phyloP scores from a whole-genome alignment of 768 basidiomycete genomes.

The Termitomyces eurrhizus region DNA sequence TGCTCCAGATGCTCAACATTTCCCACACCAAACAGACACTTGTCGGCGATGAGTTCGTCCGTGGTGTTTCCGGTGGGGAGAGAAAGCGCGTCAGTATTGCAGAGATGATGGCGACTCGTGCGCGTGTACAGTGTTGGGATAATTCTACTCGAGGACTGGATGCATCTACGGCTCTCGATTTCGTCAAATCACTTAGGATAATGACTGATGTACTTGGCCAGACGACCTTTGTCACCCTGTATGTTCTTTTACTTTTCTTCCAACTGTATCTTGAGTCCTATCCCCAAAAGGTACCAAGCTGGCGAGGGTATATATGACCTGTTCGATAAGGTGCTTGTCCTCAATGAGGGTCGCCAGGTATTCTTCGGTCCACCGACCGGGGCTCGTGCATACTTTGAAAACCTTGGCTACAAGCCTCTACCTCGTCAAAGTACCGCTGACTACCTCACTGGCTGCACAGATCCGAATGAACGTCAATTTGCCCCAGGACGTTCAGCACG shows the following conservation, averaged over 20 bases:
- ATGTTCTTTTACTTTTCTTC: slow-evolving; percentile 20
- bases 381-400: slow-evolving; percentile 77
- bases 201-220: slow-evolving; percentile 82
- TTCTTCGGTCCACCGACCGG: slow-evolving; percentile 74
- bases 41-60: slow-evolving; percentile 85
- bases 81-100: slow-evolving; percentile 79
- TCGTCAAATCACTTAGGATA: slow-evolving; percentile 70
- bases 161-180: slow-evolving; percentile 87
- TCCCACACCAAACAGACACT: slow-evolving; percentile 74
- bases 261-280: not conserved
- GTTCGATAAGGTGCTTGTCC: slow-evolving; percentile 86
- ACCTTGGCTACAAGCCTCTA: slow-evolving; percentile 66
- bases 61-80: slow-evolving; percentile 77
- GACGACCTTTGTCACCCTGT: slow-evolving; percentile 78
- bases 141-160: slow-evolving; percentile 81
- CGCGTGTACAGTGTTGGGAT: slow-evolving; percentile 80
- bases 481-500: slow-evolving; percentile 52
- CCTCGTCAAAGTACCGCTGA: slow-evolving; percentile 85
- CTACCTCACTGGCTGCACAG: slow-evolving; percentile 81
- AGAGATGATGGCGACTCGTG: slow-evolving; percentile 83
- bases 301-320: slow-evolving; percentile 73
- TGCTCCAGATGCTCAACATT: slow-evolving; percentile 81
- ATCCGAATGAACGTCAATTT: slow-evolving; percentile 82
- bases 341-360: slow-evolving; percentile 77
- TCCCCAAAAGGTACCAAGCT: slow-evolving; percentile 59